Evolutionary conservation across 1,284 basidiomycete species (phyloP).

Genomic region (Ceratobasidium papillatum): DNA sequence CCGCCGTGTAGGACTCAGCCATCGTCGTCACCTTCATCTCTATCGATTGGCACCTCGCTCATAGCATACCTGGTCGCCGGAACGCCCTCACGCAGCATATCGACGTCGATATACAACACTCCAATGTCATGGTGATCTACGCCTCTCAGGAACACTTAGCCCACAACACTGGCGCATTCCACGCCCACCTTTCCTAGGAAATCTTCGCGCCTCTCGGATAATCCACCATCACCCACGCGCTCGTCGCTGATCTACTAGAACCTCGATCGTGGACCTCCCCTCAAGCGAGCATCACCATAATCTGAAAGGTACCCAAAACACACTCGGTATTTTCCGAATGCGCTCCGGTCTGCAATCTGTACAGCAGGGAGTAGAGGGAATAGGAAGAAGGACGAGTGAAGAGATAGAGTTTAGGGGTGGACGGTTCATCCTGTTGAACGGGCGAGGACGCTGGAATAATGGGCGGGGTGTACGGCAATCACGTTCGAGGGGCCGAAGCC

Average conservation of each 20-base stretch:
- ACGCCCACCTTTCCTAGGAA: slow-evolving; percentile 20
- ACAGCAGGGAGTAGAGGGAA: too few species aligned
- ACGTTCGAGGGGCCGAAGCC: too few species aligned
- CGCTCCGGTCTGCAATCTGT: too few species aligned
- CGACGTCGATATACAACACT: slow-evolving; percentile 39
- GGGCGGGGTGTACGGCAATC: too few species aligned
- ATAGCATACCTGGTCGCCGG: slow-evolving; percentile 45
- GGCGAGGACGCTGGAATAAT: too few species aligned
- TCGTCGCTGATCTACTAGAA: slow-evolving; percentile 84
- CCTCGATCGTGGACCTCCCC: slow-evolving; percentile 63
- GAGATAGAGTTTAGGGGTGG: too few species aligned
- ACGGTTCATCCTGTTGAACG: too few species aligned
- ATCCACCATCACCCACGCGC: slow-evolving; percentile 54
- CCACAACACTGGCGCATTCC: neutral
- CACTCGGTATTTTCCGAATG: too few species aligned
- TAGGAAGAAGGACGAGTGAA: too few species aligned
- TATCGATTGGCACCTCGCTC: slow-evolving; percentile 47
- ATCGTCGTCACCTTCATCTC: slow-evolving; percentile 45
- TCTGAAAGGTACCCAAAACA: neutral
- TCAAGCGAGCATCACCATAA: slow-evolving; percentile 1
- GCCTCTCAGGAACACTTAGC: neutral
- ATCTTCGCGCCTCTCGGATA: slow-evolving; percentile 10
- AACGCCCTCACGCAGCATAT: slow-evolving; percentile 58
- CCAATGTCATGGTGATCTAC: slow-evolving; percentile 38
- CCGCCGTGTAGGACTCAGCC: slow-evolving; percentile 40